Evolutionary conservation across 345 rosid species (phyloP), one percentile per base, ranked within the genome.

Genomic region (Mercurialis annua): DNA sequence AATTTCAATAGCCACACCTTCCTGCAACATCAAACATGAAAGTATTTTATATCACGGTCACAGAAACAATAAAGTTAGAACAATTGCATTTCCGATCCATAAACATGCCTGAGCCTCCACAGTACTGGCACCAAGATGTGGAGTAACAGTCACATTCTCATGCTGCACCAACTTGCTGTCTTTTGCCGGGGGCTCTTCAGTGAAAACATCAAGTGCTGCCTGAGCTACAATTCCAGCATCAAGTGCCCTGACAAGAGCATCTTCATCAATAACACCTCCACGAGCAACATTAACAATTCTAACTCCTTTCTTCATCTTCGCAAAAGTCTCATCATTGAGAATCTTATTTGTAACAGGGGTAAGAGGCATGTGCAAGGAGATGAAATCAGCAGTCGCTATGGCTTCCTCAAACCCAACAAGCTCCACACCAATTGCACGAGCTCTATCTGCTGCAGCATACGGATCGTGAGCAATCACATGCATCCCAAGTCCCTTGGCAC

Each of bases 351-450:
- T 75, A 18, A 75, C 51, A 26, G 75, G 68, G 17, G 79, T 75
- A 11, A 75, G 79, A 9, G 79, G 79, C 79, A 75, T 70, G 54
- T 75, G 79, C 67, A 75, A 61, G 54, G 79, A 75, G 67, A 75
- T 69, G 58, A 75, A 75, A 65, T 75, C 73, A 16, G 74, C 73
- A 15, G 74, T 8, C 21, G 49, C 48, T 31, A 74, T 20, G 44
- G 69, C 72, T 48, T 64, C 59, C 36, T 68, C 72, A 62, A 62
- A 67, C 36, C 59, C 49, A 52, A 62, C 73, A 38, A 68, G 68
- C 20, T 63, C 73, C 18, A 74, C 72, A 21, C 77, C 76, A 17
- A 65, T 20, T 0, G 76, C 76, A 43, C 60, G 61, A 27, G 76
- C 76, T 15, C 76, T 44, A 11, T 72, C 76, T 18, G 76, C 70